phyloP scores from a whole-genome alignment of 2,329 filamentous ascomycete species.

The Claviceps purpurea region DNA sequence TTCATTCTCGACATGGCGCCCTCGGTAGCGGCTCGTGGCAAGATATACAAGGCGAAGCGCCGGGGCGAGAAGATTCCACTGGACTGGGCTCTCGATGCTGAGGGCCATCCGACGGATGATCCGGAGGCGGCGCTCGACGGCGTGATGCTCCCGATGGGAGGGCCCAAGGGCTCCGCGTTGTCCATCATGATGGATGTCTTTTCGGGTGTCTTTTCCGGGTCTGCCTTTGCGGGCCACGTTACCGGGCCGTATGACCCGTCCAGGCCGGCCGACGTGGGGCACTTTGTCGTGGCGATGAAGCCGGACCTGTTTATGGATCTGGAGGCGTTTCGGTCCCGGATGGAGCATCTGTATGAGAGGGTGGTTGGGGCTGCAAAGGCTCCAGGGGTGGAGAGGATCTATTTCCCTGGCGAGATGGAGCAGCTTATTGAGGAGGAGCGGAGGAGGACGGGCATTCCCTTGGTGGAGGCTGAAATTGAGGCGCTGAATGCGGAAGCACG shows the following conservation, averaged over 20 bases:
- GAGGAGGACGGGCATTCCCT: conserved; percentile 42
- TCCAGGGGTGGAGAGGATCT: conserved; percentile 42
- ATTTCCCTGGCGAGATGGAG: conserved; percentile 51
- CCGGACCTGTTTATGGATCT: conserved; percentile 61
- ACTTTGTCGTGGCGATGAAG: conserved; percentile 60
- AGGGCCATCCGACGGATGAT: conserved; percentile 58
- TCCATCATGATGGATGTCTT: conserved; percentile 86
- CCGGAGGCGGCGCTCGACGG: conserved; percentile 57
- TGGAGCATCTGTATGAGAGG: conserved; percentile 40
- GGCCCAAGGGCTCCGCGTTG: conserved; percentile 66
- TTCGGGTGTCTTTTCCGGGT: conserved; percentile 63
- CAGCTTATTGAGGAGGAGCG: conserved; percentile 38
- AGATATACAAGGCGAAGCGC: conserved; percentile 57
- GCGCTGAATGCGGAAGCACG: conserved; percentile 40
- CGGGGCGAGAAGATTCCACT: conserved; percentile 55
- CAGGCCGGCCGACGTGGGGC: conserved; percentile 55
- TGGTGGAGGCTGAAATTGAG: conserved; percentile 42
- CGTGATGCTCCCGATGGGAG: conserved; percentile 78
- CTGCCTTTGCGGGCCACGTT: conserved; percentile 66
- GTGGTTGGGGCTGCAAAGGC: conserved; percentile 42
- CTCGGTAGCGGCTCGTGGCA: conserved; percentile 54
- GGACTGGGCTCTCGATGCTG: conserved; percentile 62
- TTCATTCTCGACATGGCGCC: conserved; percentile 72
- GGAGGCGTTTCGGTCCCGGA: conserved; percentile 53
- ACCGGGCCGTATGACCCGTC: conserved; percentile 63